Evolutionary conservation across 805 yeast species (phyloP).

Genomic region (Ogataea wickerhamii): DNA sequence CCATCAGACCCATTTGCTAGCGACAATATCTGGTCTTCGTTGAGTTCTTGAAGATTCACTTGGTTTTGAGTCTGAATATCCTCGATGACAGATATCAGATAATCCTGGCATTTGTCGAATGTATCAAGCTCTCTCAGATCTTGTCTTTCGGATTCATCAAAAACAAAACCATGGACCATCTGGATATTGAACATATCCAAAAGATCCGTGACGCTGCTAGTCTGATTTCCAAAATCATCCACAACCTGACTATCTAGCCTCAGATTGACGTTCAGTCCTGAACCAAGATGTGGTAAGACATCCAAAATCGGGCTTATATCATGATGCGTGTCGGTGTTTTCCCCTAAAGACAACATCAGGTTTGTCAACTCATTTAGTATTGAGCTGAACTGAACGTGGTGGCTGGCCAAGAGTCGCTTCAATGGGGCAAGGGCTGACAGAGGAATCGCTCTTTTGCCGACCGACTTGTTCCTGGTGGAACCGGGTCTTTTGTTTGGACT

Average conservation of each 20-base stretch:
- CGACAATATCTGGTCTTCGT: slow-evolving; percentile 4
- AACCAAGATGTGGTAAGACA: slow-evolving; percentile 57
- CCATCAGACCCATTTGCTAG: slow-evolving; percentile 3
- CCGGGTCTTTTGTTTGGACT: slow-evolving; percentile 2
- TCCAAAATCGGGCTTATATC: slow-evolving; percentile 42
- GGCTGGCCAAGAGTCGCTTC: slow-evolving; percentile 21
- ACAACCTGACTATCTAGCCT: slow-evolving; percentile 44
- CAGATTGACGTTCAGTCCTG: slow-evolving; percentile 74
- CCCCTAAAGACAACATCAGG: slow-evolving; percentile 34
- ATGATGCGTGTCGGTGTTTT: slow-evolving; percentile 22
- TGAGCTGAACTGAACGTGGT: slow-evolving; percentile 32
- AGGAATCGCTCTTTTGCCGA: neutral
- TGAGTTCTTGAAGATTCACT: slow-evolving; percentile 7
- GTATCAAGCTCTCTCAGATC: slow-evolving; percentile 11
- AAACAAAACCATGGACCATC: slow-evolving; percentile 73
- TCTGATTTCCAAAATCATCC: slow-evolving; percentile 18
- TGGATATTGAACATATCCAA: slow-evolving; percentile 25
- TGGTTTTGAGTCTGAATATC: slow-evolving; percentile 3
- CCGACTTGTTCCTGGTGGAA: neutral
- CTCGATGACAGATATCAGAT: slow-evolving; percentile 20
- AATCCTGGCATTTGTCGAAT: slow-evolving; percentile 32
- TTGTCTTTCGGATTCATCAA: slow-evolving; percentile 2
- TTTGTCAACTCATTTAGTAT: slow-evolving; percentile 52
- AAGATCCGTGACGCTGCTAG: slow-evolving; percentile 19
- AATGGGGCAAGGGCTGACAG: slow-evolving; percentile 15